Base-by-base conservation (phyloP, 2,329 filamentous ascomycete species). In the Chaetomiaceae sp. region DNA sequence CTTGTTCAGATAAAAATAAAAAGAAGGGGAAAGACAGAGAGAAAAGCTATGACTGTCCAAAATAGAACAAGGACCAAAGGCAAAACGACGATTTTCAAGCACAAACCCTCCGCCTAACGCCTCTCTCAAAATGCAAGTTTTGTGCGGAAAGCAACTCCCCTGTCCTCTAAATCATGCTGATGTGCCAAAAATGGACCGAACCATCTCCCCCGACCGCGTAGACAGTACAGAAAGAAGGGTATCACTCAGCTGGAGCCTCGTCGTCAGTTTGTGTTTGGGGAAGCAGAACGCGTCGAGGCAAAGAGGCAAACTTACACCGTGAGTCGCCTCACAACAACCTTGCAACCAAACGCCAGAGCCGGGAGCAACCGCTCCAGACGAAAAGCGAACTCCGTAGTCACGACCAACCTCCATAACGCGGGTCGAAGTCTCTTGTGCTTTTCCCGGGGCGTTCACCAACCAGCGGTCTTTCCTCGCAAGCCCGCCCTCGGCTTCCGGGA, bases 241-340 rank as follows among this genome's bases (percentile, higher is more conserved):
- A 68, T 95, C 87, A 65, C 87, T 89, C 69, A 95, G 70, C 82
- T 87, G 61, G 48, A 34, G n/a, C n/a, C n/a, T 8, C 21, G 34
- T 40, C 19, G 52, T 59, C 55, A 50, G 44, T 42, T 45, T 45
- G 51, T 43, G 58, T 62, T 43, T 21, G 35, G 27, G 30, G n/a
- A 42, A n/a, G n/a, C n/a, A n/a, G n/a, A n/a, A n/a, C n/a, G n/a
- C n/a, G n/a, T 10, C 43, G 16, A 16, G 33, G 14, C 4, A 31
- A 6, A 19, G 39, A 19, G 35, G 25, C 35, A 14, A 47, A 27
- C 86, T 82, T 79, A 92, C 86, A 53, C 92, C 92, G 68, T 97
- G 92, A 30, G 90, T 95, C 55, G 78, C 82, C 73, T 97, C 91
- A 66, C 90, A 95, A 72, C 91, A 96, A 27, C 92, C 92, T 68